Conservation (phyloP, 2,329 filamentous ascomycete species). For the Colletotrichum sp. region DNA sequence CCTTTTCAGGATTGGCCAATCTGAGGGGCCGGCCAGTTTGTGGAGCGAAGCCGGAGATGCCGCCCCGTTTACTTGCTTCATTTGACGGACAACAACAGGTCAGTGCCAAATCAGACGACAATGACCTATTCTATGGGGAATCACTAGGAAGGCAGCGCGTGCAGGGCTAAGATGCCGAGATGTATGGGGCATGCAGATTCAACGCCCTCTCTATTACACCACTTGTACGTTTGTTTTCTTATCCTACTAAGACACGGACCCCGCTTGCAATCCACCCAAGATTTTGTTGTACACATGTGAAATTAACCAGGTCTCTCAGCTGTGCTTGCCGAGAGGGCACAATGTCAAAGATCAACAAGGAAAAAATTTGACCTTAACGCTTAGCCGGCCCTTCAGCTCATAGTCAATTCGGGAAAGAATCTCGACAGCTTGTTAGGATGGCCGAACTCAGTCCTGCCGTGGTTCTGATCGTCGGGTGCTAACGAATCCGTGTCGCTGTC, state of each 20-base stretch:
- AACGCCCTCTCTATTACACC: not conserved
- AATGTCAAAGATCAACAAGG: not conserved
- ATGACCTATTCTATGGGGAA: not conserved
- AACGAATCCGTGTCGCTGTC: slow-evolving; percentile 20
- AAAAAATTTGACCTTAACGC: not conserved
- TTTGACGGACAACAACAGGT: not conserved
- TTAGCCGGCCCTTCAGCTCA: not conserved
- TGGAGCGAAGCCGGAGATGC: not conserved
- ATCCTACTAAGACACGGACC: not conserved
- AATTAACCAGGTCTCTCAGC: not conserved
- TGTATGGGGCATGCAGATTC: not conserved
- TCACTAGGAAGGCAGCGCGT: not conserved
- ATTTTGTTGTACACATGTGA: not conserved
- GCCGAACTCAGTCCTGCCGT: slow-evolving; percentile 18
- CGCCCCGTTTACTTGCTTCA: not conserved
- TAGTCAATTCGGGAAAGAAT: slow-evolving; percentile 22
- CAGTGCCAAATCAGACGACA: not conserved
- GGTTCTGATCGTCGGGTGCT: slow-evolving; percentile 10
- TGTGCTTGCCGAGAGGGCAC: not conserved
- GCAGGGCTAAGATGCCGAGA: not conserved
- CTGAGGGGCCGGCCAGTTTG: not conserved
- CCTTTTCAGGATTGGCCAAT: not conserved
- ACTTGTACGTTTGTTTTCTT: not conserved
- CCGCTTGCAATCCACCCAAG: not conserved
- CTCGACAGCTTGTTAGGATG: slow-evolving; percentile 23